Evolutionary conservation across 2,329 filamentous ascomycete genomes (phyloP).

Genomic region (Passalora sequoiae): DNA sequence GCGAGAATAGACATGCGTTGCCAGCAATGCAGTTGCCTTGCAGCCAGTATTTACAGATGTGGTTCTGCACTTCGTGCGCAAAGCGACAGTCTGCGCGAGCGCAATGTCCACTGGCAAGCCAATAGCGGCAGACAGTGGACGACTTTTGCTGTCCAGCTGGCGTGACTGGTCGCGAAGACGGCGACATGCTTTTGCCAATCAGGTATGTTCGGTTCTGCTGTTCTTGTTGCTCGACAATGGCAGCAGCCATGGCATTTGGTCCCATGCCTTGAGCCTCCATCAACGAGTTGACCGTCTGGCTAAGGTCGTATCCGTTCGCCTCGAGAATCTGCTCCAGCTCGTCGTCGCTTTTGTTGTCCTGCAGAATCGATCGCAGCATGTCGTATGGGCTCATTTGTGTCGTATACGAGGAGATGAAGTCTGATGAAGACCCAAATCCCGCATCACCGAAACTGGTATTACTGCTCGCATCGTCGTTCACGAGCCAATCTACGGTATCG

Average conservation of each 20-base stretch:
- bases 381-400: slow-evolving; percentile 97
- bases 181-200: slow-evolving; percentile 84
- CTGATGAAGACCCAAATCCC: slow-evolving; percentile 71
- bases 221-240: slow-evolving; percentile 28
- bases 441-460: slow-evolving; percentile 72
- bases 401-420: slow-evolving; percentile 65
- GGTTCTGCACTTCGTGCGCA: slow-evolving; percentile 90
- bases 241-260: slow-evolving; percentile 28
- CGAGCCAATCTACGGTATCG: slow-evolving; percentile 95
- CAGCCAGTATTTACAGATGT: slow-evolving; percentile 99
- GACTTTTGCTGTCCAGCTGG: slow-evolving; percentile 73
- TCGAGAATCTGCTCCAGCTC: slow-evolving; percentile 91
- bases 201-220: slow-evolving; percentile 57
- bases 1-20: slow-evolving; percentile 91
- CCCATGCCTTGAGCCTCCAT: slow-evolving; percentile 66
- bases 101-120: slow-evolving; percentile 90
- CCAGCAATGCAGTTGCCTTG: slow-evolving; percentile 93
- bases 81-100: slow-evolving; percentile 93
- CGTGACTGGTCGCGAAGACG: slow-evolving; percentile 66
- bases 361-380: slow-evolving; percentile 90
- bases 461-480: slow-evolving; percentile 74
- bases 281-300: slow-evolving; percentile 81
- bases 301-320: slow-evolving; percentile 85
- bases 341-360: slow-evolving; percentile 82
- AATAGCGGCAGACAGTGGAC: slow-evolving; percentile 94